Percentiles rank a stretch among this genome's conserved stretches.
These are phyloP conservation scores for Xylariaceae sp. DNA, from an alignment of 2,329 filamentous ascomycete genomes.

Conservation along the genomic window DNA sequence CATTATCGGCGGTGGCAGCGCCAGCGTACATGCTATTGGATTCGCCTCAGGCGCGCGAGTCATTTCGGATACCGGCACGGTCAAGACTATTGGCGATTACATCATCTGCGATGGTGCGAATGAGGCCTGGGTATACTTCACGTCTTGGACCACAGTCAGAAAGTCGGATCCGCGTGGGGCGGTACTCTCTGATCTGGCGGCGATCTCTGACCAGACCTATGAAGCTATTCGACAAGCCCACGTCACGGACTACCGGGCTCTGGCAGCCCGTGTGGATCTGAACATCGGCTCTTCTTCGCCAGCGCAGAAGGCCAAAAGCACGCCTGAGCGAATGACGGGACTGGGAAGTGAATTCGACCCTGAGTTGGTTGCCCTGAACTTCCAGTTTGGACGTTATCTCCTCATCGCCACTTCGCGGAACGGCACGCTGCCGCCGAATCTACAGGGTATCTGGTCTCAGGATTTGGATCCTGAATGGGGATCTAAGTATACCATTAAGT, in stretches of 20 bases:
- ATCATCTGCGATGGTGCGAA: not conserved
- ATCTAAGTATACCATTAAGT: conserved; percentile 3
- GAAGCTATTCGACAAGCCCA: conserved; percentile 15
- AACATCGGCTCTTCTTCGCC: conserved; percentile 17
- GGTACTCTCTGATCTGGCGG: conserved; percentile 27
- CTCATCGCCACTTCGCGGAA: conserved; percentile 30
- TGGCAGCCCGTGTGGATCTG: conserved; percentile 24
- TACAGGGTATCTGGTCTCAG: conserved; percentile 38
- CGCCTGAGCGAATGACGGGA: conserved; percentile 18
- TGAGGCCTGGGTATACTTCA: conserved; percentile 6
- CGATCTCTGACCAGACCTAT: conserved; percentile 23
- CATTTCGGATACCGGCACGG: conserved; percentile 19
- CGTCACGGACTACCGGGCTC: conserved; percentile 23
- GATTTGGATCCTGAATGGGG: conserved; percentile 18
- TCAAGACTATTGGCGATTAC: conserved; percentile 6
- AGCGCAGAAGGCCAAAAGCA: conserved; percentile 8
- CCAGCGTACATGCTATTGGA: conserved; percentile 23
- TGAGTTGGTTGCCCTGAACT: conserved; percentile 29
- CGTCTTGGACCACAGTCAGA: conserved; percentile 16
- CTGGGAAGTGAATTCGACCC: conserved; percentile 12
- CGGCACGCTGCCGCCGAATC: conserved; percentile 31
- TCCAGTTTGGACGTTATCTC: conserved; percentile 34
- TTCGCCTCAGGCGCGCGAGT: conserved; percentile 24
- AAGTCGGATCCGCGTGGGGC: conserved; percentile 19
- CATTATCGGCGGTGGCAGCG: conserved; percentile 23